Conservation (phyloP, 306 rosid genomes). For the Gillenia trifoliata region DNA sequence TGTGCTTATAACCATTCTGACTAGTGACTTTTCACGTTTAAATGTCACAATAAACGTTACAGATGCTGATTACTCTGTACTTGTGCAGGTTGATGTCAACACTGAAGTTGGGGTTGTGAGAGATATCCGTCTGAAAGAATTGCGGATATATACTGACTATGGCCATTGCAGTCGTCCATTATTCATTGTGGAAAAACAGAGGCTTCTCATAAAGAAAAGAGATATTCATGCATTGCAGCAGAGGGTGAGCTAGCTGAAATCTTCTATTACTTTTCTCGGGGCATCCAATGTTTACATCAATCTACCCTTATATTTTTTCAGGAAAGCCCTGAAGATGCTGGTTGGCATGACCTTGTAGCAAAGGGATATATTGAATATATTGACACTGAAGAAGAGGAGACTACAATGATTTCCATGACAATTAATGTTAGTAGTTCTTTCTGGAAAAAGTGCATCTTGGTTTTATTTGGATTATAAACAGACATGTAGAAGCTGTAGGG, state of each 20-base stretch:
- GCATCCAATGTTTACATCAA: not conserved
- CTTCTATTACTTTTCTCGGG: not conserved
- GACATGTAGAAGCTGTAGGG: conserved; percentile 3
- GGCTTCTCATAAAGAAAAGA: conserved; percentile 91
- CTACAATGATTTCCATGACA: conserved; percentile 98
- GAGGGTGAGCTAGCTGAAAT: conserved; percentile 59
- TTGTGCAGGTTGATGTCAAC: conserved; percentile 88
- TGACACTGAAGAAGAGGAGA: conserved; percentile 98
- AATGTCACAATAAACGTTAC: not conserved
- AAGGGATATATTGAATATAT: conserved; percentile 91
- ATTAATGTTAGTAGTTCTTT: conserved; percentile 59
- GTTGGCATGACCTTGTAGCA: conserved; percentile 96
- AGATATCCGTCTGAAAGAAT: conserved; percentile 86
- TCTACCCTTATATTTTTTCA: conserved; percentile 14
- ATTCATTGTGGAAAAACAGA: conserved; percentile 93
- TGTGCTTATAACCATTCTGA: not conserved
- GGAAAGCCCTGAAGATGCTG: conserved; percentile 93
- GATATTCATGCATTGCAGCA: conserved; percentile 87
- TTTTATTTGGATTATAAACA: not conserved
- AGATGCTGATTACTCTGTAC: conserved; percentile 26
- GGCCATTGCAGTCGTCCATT: conserved; percentile 99
- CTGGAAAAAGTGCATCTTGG: conserved; percentile 11
- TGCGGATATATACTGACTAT: conserved; percentile 94
- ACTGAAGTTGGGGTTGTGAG: conserved; percentile 99
- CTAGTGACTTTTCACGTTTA: not conserved